A percentile compares a stretch with the other conserved stretches of the same genome.
Evolutionary conservation across 2,329 filamentous ascomycete genomes (phyloP).

Genomic region (Monilinia laxa): DNA sequence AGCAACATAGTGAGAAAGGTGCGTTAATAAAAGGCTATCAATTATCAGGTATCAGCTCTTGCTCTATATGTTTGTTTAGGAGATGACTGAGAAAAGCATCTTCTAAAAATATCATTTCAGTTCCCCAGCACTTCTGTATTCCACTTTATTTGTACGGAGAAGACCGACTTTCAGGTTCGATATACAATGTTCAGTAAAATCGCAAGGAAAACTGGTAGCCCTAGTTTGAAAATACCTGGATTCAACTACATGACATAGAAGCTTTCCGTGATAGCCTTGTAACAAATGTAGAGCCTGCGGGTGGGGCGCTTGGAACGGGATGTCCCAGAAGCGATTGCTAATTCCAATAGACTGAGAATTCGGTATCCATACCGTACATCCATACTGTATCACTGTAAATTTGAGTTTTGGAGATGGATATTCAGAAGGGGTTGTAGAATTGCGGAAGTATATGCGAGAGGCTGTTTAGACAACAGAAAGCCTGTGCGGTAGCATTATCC

Average conservation of each 20-base stretch:
- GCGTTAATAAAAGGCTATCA: too few relatives aligned
- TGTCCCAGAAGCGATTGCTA: too few relatives aligned
- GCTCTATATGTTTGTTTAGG: background rate
- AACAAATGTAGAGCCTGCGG: too few relatives aligned
- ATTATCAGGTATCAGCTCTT: background rate
- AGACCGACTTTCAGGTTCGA: background rate
- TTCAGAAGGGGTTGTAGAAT: background rate
- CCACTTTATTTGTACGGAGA: background rate
- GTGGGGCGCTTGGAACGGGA: too few relatives aligned
- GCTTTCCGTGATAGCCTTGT: background rate
- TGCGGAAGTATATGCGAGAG: too few relatives aligned
- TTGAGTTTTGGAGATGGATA: background rate
- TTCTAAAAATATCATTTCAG: too few relatives aligned
- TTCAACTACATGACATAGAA: background rate
- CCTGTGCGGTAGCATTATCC: too few relatives aligned
- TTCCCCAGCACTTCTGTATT: background rate
- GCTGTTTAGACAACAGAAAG: background rate
- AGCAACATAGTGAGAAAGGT: too few relatives aligned
- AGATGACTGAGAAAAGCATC: background rate
- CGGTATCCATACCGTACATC: background rate
- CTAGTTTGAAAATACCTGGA: fast-evolving
- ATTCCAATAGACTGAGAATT: background rate
- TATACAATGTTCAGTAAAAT: too few relatives aligned
- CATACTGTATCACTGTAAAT: too few relatives aligned
- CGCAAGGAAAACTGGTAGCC: too few relatives aligned